Evolutionary conservation across 495 filamentous ascomycete species (phyloP).

Genomic region (Diplogelasinospora grovesii): DNA sequence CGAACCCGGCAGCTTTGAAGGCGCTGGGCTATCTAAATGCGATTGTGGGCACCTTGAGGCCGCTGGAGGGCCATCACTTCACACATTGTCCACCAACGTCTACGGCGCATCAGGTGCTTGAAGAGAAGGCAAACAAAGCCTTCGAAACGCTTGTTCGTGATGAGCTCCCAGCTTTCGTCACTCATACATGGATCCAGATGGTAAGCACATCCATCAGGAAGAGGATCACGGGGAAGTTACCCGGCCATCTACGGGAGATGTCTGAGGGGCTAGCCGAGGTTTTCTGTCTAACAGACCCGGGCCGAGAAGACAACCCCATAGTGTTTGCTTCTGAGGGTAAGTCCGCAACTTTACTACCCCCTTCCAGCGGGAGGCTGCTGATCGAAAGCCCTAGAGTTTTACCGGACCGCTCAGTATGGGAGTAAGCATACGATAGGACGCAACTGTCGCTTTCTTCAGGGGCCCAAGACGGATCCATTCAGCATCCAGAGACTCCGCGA

Average conservation of each 20-base stretch:
- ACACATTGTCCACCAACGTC: conserved; percentile 34
- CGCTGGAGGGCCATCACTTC: conserved; percentile 40
- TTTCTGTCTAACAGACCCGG: conserved; percentile 72
- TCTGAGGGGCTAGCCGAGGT: conserved; percentile 70
- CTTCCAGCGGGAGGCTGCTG: conserved; percentile 7
- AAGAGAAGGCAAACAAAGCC: conserved; percentile 51
- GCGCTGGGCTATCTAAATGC: conserved; percentile 68
- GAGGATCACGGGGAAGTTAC: conserved; percentile 50
- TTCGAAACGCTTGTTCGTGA: conserved; percentile 56
- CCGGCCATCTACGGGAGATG: conserved; percentile 46
- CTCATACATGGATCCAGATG: conserved; percentile 51
- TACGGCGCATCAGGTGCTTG: conserved; percentile 47
- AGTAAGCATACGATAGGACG: conserved; percentile 50
- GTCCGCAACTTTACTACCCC: conserved; percentile 3
- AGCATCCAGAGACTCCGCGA: conserved; percentile 51
- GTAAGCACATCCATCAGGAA: conserved; percentile 51
- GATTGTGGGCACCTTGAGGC: conserved; percentile 46
- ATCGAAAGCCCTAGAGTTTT: conserved; percentile 45
- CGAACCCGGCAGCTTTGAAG: conserved; percentile 52
- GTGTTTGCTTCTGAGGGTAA: conserved; percentile 72
- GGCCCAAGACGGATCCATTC: conserved; percentile 46
- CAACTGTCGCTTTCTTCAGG: conserved; percentile 60
- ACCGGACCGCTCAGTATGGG: conserved; percentile 57
- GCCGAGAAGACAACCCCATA: conserved; percentile 66
- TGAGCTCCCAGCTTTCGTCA: conserved; percentile 66